A percentile compares a stretch with the other conserved stretches of the same genome.
Conservation (phyloP, 345 rosid genomes). For the Salix brachista region DNA sequence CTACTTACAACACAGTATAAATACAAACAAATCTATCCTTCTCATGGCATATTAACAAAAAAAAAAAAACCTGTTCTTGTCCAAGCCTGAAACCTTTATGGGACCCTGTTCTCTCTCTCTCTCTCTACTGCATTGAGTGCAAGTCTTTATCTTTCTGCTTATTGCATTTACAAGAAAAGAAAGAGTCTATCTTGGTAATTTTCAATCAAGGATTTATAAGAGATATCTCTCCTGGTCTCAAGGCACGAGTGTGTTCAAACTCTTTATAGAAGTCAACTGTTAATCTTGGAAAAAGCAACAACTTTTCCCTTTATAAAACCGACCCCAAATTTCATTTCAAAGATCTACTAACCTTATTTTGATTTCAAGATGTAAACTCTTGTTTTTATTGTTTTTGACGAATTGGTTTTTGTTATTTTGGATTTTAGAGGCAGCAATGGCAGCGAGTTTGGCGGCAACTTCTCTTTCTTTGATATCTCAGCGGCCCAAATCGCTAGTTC, state of each 20-base stretch:
- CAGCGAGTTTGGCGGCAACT: neutral
- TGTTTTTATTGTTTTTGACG: neutral
- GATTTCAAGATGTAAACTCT: neutral
- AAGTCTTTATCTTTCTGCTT: neutral
- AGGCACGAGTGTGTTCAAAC: neutral
- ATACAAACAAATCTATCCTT: neutral
- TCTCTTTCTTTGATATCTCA: neutral
- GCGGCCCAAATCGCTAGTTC: neutral
- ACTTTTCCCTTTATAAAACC: neutral
- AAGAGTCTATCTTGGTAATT: neutral
- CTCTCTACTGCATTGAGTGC: neutral
- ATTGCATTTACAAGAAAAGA: neutral
- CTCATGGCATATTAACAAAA: neutral
- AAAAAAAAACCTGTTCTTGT: neutral
- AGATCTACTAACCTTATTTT: neutral
- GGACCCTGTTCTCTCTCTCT: no score
- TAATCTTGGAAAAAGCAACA: neutral
- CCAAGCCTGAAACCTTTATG: neutral
- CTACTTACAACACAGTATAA: no score
- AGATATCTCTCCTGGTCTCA: neutral
- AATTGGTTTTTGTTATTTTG: neutral
- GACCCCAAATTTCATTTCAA: neutral
- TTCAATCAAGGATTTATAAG: neutral
- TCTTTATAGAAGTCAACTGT: neutral
- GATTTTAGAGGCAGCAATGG: neutral